phyloP scores from a whole-genome alignment of 169 alveolate species.

The Toxoplasma gondii region DNA sequence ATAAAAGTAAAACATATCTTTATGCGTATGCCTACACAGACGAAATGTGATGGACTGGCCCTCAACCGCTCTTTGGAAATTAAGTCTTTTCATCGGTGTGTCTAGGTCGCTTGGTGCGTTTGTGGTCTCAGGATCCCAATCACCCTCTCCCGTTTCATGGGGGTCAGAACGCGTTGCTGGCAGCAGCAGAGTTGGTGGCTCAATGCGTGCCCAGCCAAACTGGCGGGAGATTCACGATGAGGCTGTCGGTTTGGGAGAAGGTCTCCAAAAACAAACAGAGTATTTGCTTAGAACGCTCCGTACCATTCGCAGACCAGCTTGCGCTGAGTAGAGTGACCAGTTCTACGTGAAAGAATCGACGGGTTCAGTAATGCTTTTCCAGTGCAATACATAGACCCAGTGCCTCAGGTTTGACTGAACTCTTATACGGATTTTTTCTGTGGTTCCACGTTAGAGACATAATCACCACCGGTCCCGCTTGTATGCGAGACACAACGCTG shows the following conservation, averaged over 20 bases:
- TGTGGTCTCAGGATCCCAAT: not conserved
- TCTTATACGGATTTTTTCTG: no score
- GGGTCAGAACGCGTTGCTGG: not conserved
- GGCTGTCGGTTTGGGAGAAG: conserved; percentile 27
- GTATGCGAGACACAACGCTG: no score
- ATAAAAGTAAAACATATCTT: no score
- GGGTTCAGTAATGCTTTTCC: no score
- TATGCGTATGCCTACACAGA: no score
- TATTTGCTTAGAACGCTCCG: conserved; percentile 32
- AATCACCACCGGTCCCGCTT: no score
- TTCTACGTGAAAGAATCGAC: not conserved
- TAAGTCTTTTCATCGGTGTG: no score
- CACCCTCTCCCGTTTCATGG: not conserved
- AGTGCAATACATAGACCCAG: no score
- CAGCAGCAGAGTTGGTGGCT: not conserved
- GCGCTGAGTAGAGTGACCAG: not conserved
- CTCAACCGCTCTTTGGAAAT: no score
- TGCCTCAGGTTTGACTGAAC: no score
- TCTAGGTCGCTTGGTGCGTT: not conserved
- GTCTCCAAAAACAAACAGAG: conserved; percentile 20
- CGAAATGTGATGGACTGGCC: no score
- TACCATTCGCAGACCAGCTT: not conserved
- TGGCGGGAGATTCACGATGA: conserved; percentile 43
- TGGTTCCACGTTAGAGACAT: no score
- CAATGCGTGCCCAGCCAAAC: not conserved